Conservation (phyloP, 1,284 basidiomycete species). For the Cutaneotrichosporon dermatis region DNA sequence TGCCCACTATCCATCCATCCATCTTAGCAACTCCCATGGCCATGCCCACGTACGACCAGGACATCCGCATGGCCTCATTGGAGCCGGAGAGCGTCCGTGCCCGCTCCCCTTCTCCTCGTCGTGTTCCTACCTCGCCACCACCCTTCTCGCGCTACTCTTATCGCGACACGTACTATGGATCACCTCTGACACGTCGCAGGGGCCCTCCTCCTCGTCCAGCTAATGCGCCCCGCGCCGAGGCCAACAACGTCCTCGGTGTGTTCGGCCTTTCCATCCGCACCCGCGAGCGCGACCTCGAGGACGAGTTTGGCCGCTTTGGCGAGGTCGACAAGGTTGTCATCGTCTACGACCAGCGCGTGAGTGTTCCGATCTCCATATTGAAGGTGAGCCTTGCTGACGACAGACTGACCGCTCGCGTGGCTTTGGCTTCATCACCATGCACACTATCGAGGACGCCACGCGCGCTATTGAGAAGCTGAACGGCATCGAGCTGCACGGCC, state of each 20-base stretch:
- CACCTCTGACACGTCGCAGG: slow-evolving; percentile 4
- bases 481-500: slow-evolving; percentile 88
- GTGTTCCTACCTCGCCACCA: too few species aligned
- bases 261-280: slow-evolving; percentile 96
- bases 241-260: slow-evolving; percentile 86
- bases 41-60: not conserved
- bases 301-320: slow-evolving; percentile 85
- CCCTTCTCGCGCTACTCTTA: not conserved
- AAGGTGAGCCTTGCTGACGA: slow-evolving; percentile 3
- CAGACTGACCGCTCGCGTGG: slow-evolving; percentile 94
- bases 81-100: not conserved
- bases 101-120: not conserved
- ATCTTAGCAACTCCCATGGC: not conserved
- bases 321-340: slow-evolving; percentile 93
- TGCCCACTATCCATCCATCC: not conserved
- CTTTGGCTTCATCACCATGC: slow-evolving; percentile 97
- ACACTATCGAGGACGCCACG: slow-evolving; percentile 74
- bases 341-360: slow-evolving; percentile 95
- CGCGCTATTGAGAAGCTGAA: slow-evolving; percentile 87
- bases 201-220: slow-evolving; percentile 21
- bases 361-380: slow-evolving; percentile 31
- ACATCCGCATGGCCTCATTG: not conserved
- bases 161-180: not conserved
- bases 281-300: slow-evolving; percentile 85
- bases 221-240: slow-evolving; percentile 56